Base-by-base conservation (phyloP, 116 monocot genomes). In the Dioscorea cayenensis region DNA sequence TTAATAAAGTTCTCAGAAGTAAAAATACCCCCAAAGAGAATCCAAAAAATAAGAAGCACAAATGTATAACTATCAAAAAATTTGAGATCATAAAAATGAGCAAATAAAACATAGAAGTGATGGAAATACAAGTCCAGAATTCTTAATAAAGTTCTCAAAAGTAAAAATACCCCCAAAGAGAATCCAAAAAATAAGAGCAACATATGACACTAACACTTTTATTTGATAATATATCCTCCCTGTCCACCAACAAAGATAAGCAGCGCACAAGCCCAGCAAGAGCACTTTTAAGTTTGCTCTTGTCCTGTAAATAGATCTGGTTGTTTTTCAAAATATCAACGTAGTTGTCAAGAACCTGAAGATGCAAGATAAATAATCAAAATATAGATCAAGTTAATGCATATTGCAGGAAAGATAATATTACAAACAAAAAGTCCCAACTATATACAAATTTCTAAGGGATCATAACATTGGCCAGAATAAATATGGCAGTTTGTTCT, bases 311-410 rank as follows among this genome's bases (percentile, higher is more conserved):
- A 79, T 90, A 87, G 25, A 90, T 82, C 60, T 88, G 90, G 60
- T 78, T 82, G 75, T 87, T 92, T 72, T 75, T 85, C n/a, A 96
- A 65, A 78, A 96, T 87, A 80, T 89, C 86, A 23, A 75, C 66
- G 66, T 90, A 96, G 65, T 90, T 84, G 61, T 88, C 87, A 63
- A 96, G 77, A 68, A 92, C 90, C 95, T 95, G 81, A 28, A 32
- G 78, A 76, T 9, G 43, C 36, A 63, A 70, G 63, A 72, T 23
- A 43, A 43, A 10, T 1, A 43, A 43, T 43, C 12, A 43, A 12
- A 43, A 43, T 43, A 43, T 43, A 1, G 43, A 43, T 43, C 43
- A 7, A 43, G 32, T 2, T 4, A 43, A 43, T 25, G 25, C 25
- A 25, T 5, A 43, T 10, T 43, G 12, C 12, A 9, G 43, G 43